Percentiles rank a stretch among this genome's conserved stretches.
Conservation (phyloP, 2,329 filamentous ascomycete species). For the Zarea fungicola region DNA sequence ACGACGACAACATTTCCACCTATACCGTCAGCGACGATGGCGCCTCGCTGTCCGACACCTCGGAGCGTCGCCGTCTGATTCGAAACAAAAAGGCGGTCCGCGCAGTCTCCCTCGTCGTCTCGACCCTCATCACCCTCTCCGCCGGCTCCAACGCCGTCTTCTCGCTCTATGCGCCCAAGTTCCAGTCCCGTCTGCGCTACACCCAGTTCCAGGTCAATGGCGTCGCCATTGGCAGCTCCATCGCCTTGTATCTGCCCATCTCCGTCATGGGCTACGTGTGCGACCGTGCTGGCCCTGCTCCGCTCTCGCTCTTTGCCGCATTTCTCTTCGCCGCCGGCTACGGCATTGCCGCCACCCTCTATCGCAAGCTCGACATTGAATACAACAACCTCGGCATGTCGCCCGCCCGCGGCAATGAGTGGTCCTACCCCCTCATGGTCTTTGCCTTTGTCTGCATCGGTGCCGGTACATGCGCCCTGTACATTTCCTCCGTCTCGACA, state of each 20-base stretch:
- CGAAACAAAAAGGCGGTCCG: conserved; percentile 32
- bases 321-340: conserved; percentile 77
- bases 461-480: conserved; percentile 80
- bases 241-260: conserved; percentile 89
- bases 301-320: conserved; percentile 67
- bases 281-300: conserved; percentile 77
- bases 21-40: conserved; percentile 13
- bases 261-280: conserved; percentile 85
- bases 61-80: conserved; percentile 19
- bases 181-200: conserved; percentile 82
- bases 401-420: conserved; percentile 42
- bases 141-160: conserved; percentile 91
- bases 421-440: conserved; percentile 79
- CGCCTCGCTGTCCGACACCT: conserved; percentile 2
- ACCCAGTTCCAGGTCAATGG: conserved; percentile 89
- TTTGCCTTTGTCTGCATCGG: conserved; percentile 79
- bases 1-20: conserved; percentile 9
- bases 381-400: conserved; percentile 27
- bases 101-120: conserved; percentile 46
- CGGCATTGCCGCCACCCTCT: conserved; percentile 73
- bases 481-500: conserved; percentile 84
- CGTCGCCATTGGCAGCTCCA: conserved; percentile 78
- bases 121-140: conserved; percentile 60
- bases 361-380: conserved; percentile 49
- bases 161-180: conserved; percentile 86